Evolutionary conservation across 441 rosid species (phyloP), one percentile per base, ranked within the genome.

Genomic region (Populus hybrid): DNA sequence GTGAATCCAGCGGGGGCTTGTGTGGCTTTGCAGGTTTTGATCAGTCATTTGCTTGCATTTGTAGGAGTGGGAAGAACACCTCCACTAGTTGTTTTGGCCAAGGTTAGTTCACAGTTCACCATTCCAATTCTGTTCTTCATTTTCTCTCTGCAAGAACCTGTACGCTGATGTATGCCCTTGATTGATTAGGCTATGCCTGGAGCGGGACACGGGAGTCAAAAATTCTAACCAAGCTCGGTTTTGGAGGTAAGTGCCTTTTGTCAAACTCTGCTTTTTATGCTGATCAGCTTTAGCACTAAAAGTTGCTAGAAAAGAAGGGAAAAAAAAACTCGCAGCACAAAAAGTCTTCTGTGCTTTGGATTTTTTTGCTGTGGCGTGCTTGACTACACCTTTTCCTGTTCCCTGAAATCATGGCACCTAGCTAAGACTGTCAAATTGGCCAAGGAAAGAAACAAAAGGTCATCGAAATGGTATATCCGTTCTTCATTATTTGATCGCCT

Each of bases 41-140:
- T 67, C 86, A 84, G 85, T 88, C 93, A 12, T 91, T 91, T 68
- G 88, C 95, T 85, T 91, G 95, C 85, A 76, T 91, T 73, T 89
- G 93, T 81, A 75, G 77, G 21, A 89, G 79, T 69, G 90, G 90
- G 57, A 74, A 84, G 86, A 89, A 91, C 82, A 84, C 89, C 61
- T 84, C 90, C 73, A 86, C 82, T 53, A 86, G 84, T 75, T 91
- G 93, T 80, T 78, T 81, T 65, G 95, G 86, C 0, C 86, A 83
- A 83, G 92, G 95, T 91, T 61, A 82, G 86, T 79, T 76, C 59
- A 82, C 71, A 70, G 16, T 69, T 26, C 8, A 46, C 73, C 11
- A 28, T 53, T 67, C 20, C 10, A 35, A 34, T 16, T 50, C 18
- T 79, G 28, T 53, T 74, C 36, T 42, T 2, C 10, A n/a, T 76